phyloP scores from a whole-genome alignment of 176 grass and related monocot genomes.

The Rhynchospora breviuscula region DNA sequence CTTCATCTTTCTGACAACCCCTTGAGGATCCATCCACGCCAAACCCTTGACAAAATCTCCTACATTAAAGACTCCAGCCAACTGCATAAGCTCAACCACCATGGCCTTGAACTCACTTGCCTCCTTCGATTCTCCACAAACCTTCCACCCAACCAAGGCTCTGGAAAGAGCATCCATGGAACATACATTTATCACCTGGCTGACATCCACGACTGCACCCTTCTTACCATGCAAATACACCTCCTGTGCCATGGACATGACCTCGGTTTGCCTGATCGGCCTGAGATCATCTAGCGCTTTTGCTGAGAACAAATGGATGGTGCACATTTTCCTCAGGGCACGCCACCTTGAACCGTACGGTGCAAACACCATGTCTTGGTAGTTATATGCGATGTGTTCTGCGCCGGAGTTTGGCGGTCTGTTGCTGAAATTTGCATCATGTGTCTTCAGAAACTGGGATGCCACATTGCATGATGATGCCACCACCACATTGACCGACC shows the following conservation, averaged over 20 bases:
- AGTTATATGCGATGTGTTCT: constrained; percentile 74
- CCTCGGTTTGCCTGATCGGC: constrained; percentile 37
- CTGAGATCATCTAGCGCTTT: constrained; percentile 48
- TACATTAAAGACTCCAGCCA: constrained; percentile 51
- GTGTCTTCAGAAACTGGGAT: constrained; percentile 49
- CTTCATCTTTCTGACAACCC: constrained; percentile 50
- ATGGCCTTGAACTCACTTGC: constrained; percentile 55
- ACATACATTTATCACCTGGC: constrained; percentile 41
- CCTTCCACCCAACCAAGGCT: constrained; percentile 42
- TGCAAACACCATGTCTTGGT: constrained; percentile 74
- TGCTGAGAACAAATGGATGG: constrained; percentile 53
- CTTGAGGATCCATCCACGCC: constrained; percentile 45
- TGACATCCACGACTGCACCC: constrained; percentile 2
- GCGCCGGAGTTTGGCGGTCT: constrained; percentile 56
- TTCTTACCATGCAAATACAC: neutral
- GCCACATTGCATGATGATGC: constrained; percentile 36
- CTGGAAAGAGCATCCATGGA: constrained; percentile 51
- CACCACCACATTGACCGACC: constrained; percentile 45
- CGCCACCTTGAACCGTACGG: constrained; percentile 69
- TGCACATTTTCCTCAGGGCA: constrained; percentile 49
- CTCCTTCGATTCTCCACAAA: constrained; percentile 34
- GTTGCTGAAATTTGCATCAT: constrained; percentile 62
- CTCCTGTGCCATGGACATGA: constrained; percentile 17
- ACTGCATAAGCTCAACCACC: constrained; percentile 45
- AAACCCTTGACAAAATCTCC: constrained; percentile 55